Base-by-base conservation (phyloP, 1,284 basidiomycete genomes). In the Hymenochaete sp. region DNA sequence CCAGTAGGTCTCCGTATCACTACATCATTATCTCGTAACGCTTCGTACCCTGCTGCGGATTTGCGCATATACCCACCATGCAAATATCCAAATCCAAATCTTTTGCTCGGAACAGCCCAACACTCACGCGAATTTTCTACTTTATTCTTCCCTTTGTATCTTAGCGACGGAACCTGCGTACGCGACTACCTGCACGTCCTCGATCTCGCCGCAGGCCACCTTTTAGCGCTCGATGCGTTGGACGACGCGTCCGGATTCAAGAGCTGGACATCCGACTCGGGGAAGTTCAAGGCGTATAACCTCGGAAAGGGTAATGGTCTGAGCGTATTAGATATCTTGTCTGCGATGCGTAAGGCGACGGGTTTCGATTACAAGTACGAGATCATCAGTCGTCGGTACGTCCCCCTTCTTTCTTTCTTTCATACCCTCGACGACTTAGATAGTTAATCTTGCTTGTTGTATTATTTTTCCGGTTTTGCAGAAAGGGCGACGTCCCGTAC, bases 151-250 rank as follows among this genome's bases (percentile, higher is more conserved):
- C 21, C 38, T 9, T 41, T 2, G 13, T 18, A 42, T 19, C 42
- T 31, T 24, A 85, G 86, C 29, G 95, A 99, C 62, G 95, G 95
- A 13, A 98, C 93, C 4, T 97, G 93, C 58, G 89, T 96, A 24
- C 87, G 96, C 46, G 96, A 99, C 69, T 99, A 98, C 69, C 76
- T 99, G 24, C 96, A 99, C 65, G 81, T 98, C 50, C 80, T 98
- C 63, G 96, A 98, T 63, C 78, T 99, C 28, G 92, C 96, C 14
- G 73, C 79, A 19, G 96, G 96, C 7, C 96, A 99, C 66, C 72
- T 97, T 47, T 79, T 93, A 49, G 91, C 96, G 0, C 75, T 98
- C 35, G 86, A 95, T 47, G 92, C 91, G 14, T 73, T 95, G 24
- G 68, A 70, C n/a, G 67, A 74, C 2, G 71, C 79, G 37, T 79